A percentile compares a stretch with the other conserved stretches of the same genome.
These are phyloP conservation scores for Podospora comata DNA, from an alignment of 495 filamentous ascomycete genomes.

Conservation along the genomic window DNA sequence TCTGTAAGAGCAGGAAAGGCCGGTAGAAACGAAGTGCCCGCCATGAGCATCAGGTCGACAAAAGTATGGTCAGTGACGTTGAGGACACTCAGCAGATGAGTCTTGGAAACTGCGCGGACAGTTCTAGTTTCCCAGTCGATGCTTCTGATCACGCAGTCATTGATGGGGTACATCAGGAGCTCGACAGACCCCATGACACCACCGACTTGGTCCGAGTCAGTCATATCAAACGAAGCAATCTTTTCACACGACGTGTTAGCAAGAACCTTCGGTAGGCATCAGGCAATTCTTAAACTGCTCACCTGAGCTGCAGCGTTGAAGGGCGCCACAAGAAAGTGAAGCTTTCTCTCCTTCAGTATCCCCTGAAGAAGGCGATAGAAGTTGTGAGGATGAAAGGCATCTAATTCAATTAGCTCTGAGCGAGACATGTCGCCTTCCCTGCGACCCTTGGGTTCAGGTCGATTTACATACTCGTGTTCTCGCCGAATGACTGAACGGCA, in stretches of 20 bases:
- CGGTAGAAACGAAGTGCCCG: conserved; percentile 75
- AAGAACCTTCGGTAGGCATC: not conserved
- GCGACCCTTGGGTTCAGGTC: not conserved
- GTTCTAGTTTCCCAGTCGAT: conserved; percentile 65
- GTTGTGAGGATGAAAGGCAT: conserved; percentile 54
- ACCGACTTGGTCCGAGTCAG: conserved; percentile 64
- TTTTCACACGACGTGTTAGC: conserved; percentile 31
- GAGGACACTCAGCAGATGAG: conserved; percentile 64
- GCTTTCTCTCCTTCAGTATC: conserved; percentile 62
- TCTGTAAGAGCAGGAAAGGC: conserved; percentile 72
- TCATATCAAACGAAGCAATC: conserved; percentile 78
- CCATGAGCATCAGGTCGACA: conserved; percentile 76
- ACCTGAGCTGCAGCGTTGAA: conserved; percentile 91
- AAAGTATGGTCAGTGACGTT: conserved; percentile 70
- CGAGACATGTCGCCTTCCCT: not conserved
- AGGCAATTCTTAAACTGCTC: conserved; percentile 18
- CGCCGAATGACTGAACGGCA: conserved; percentile 77
- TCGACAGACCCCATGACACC: conserved; percentile 85
- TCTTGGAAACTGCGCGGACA: conserved; percentile 71
- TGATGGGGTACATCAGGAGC: conserved; percentile 79
- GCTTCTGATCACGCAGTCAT: conserved; percentile 69
- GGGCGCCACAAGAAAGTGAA: conserved; percentile 83
- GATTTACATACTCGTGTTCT: conserved; percentile 60
- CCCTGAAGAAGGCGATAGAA: conserved; percentile 72
- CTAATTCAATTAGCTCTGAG: conserved; percentile 38